Percentiles rank a stretch among this genome's conserved stretches.
Conservation (phyloP, 352 stramenopile species). For the Pythium oligandrum region DNA sequence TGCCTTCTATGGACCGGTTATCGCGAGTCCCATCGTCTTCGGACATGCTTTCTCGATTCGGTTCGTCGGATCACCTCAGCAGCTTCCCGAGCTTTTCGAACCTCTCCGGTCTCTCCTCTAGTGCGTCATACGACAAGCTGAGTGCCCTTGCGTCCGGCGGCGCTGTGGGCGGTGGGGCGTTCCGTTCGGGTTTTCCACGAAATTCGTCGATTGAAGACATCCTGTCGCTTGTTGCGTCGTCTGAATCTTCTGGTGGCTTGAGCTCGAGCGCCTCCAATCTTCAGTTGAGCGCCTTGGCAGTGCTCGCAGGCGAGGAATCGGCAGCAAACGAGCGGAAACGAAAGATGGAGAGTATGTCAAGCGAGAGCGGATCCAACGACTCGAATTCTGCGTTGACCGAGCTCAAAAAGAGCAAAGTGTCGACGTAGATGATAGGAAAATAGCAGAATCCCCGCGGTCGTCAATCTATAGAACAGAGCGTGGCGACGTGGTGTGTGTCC, state of each 20-base stretch:
- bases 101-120: constrained; percentile 52
- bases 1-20: constrained; percentile 40
- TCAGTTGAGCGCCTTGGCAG: constrained; percentile 61
- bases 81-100: constrained; percentile 80
- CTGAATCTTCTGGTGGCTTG: constrained; percentile 44
- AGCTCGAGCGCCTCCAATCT: constrained; percentile 49
- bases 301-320: constrained; percentile 61
- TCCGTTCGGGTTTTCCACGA: constrained; percentile 51
- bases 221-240: constrained; percentile 77
- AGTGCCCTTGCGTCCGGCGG: constrained; percentile 27
- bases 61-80: constrained; percentile 57
- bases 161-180: not conserved
- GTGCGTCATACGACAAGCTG: constrained; percentile 75
- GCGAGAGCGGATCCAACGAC: constrained; percentile 2
- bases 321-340: constrained; percentile 58
- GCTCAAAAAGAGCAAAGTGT: constrained; percentile 58
- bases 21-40: constrained; percentile 48
- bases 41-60: constrained; percentile 70
- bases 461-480: constrained; percentile 2
- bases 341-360: constrained; percentile 26
- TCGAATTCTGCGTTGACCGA: constrained; percentile 26
- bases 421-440: constrained; percentile 22
- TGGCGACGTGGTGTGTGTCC: no score
- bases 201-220: constrained; percentile 88
- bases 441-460: not conserved